These are phyloP conservation scores for Candida endomychidarum DNA, from an alignment of 805 yeast species.

Conservation along the genomic window DNA sequence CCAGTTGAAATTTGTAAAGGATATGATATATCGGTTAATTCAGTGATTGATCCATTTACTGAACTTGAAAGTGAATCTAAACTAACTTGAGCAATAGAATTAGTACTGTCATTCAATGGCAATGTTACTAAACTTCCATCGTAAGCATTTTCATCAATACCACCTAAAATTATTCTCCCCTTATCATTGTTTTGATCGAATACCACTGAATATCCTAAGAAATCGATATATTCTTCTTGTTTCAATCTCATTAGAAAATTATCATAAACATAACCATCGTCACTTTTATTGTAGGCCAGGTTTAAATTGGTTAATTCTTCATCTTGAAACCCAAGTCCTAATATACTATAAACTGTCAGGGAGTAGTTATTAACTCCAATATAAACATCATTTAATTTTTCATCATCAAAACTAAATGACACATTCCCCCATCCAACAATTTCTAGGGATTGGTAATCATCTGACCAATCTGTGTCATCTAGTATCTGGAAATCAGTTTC, in stretches of 20 bases:
- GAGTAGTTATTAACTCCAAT: conserved; percentile 6
- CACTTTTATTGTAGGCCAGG: conserved; percentile 26
- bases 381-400: neutral
- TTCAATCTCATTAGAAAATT: neutral
- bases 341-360: conserved; percentile 10
- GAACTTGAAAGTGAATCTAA: neutral
- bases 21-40: neutral
- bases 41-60: neutral
- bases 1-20: conserved; percentile 1
- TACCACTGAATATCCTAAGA: conserved; percentile 30
- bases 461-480: conserved; percentile 1
- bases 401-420: neutral
- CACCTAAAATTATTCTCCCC: conserved; percentile 31
- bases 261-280: neutral
- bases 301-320: conserved; percentile 9
- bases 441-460: neutral
- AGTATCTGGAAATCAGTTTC: neutral
- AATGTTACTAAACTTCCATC: conserved; percentile 19
- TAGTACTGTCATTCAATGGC: conserved; percentile 16
- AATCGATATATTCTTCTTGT: neutral
- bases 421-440: neutral
- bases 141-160: conserved; percentile 25
- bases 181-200: conserved; percentile 13
- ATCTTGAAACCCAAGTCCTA: conserved; percentile 14
- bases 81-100: neutral